Evolutionary conservation across 2,329 filamentous ascomycete species (phyloP).

Genomic region (Sarocladium strictum): DNA sequence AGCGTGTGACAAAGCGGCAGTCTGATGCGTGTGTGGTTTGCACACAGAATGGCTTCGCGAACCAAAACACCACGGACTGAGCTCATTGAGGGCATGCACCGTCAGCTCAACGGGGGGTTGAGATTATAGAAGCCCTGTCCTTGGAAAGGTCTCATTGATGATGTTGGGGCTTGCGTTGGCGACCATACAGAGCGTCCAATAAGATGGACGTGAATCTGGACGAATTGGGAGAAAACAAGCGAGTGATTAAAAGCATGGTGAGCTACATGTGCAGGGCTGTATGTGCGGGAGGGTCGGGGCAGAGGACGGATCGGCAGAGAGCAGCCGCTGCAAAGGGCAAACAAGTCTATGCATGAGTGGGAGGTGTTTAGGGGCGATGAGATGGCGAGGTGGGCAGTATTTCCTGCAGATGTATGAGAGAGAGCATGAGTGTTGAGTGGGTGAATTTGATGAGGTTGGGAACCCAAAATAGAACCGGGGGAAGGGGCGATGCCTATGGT

Average conservation of each 20-base stretch:
- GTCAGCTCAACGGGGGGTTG: background rate
- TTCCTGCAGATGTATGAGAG: too few relatives aligned
- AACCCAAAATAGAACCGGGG: background rate
- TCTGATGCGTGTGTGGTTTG: background rate
- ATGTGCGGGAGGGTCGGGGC: background rate
- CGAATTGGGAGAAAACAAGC: conserved; percentile 1
- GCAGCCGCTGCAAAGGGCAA: background rate
- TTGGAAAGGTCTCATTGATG: background rate
- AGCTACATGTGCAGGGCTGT: background rate
- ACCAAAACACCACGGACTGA: too few relatives aligned
- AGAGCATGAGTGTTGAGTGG: background rate
- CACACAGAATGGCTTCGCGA: background rate
- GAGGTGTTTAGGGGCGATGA: background rate
- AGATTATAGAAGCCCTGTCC: background rate
- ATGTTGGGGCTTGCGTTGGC: background rate
- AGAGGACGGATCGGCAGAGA: background rate
- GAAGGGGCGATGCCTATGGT: background rate
- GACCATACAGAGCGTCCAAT: background rate
- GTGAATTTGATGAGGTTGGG: background rate
- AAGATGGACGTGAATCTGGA: background rate
- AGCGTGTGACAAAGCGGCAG: background rate
- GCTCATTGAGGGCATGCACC: too few relatives aligned
- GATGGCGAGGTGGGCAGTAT: too few relatives aligned
- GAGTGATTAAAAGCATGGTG: background rate
- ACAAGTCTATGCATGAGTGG: background rate